Base-by-base conservation (phyloP, 352 stramenopile species). In the Phytophthora pisi region DNA sequence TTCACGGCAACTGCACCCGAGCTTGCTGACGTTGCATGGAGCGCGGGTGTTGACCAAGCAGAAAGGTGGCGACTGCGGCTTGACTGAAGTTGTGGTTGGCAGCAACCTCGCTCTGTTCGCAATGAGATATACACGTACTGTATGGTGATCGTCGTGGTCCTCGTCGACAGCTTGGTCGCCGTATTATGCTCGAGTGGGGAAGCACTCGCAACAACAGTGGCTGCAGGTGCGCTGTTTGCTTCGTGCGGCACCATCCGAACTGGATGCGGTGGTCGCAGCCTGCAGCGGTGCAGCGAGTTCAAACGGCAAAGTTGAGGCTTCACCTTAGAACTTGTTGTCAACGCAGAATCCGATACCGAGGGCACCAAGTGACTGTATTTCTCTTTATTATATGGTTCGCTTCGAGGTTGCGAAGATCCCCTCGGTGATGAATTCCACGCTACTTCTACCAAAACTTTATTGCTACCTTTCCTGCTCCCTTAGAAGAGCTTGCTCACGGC, bases 401-500 rank as follows among this genome's bases (percentile, higher is more conserved):
- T 20, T 20, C 24, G 24, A 26, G 24, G 24, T 26, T 26, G 24
- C 24, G 24, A 4, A 26, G 2, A 26, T 26, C 24, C 24, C 24
- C 24, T 26, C 24, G 24, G 24, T 4, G 24, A 26, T 26, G 6
- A 9, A 43, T 51, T 61, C 56, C 58, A 52, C 49, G 10, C 38
- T 54, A 66, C 40, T 51, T 65, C 50, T 72, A 72, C 58, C 45
- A 68, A 51, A 72, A 72, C 23, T 55, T 20, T 15, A 28, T 51
- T 26, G 38, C 40, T 46, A 42, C 34, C 11, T 46, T 23, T 0
- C 11, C 15, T 20, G 5, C 40, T 46, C 15, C 13, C 51, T 55
- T 75, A 76, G 46, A 86, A 84, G 54, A 70, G 74, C 67, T 86
- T 78, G 62, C 58, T 70, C 49, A 82, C 78, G 16, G 76, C 71